Percentiles rank a stretch among this genome's conserved stretches.
These are phyloP conservation scores for Hypoxylon sp. DNA, from an alignment of 2,329 filamentous ascomycete species.

Conservation along the genomic window DNA sequence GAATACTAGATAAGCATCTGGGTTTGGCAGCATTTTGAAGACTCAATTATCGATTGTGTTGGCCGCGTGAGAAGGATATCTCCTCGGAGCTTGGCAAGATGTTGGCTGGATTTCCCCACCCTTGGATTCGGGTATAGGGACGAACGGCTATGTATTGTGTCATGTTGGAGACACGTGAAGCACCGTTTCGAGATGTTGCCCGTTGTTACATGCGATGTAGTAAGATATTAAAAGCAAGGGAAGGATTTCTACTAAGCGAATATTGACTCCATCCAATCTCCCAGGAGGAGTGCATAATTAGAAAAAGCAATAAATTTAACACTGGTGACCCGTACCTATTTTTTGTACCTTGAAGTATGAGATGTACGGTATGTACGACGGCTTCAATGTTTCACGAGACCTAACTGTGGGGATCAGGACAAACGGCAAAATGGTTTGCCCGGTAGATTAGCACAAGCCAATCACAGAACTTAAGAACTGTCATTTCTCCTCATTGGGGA, in stretches of 20 bases:
- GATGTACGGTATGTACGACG: background rate
- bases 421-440: constrained; percentile 17
- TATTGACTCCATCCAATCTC: background rate
- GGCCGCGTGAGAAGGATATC: constrained; percentile 16
- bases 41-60: background rate
- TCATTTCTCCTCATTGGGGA: constrained; percentile 17
- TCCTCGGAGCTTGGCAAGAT: constrained; percentile 39
- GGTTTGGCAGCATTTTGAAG: background rate
- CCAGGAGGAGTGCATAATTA: background rate
- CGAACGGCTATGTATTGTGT: constrained; percentile 1
- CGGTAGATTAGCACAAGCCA: constrained; percentile 9
- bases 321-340: background rate
- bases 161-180: background rate
- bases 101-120: constrained; percentile 17
- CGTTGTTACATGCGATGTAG: background rate
- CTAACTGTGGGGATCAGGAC: no score
- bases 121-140: constrained; percentile 17
- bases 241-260: background rate
- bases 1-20: background rate
- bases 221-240: background rate
- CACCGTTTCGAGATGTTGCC: background rate
- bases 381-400: background rate
- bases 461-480: constrained; percentile 5
- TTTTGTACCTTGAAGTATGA: background rate
- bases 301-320: background rate